Percentiles rank a stretch among this genome's conserved stretches.
phyloP scores from a whole-genome alignment of 352 stramenopile species.

The Phytophthora constricta region DNA sequence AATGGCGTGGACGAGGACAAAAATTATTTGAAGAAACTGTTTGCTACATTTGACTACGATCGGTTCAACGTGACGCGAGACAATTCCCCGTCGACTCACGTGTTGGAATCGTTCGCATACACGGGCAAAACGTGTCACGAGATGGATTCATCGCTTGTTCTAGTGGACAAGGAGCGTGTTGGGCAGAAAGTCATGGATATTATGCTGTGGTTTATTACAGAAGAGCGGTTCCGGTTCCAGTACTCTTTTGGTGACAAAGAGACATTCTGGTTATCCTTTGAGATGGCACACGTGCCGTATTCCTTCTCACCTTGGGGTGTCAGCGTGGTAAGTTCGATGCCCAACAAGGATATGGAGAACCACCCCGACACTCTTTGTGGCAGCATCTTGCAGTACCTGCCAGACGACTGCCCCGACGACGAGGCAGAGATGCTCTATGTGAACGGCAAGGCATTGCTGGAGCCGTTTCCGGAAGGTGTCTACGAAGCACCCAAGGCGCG shows the following conservation, averaged over 20 bases:
- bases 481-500: neutral
- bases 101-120: neutral
- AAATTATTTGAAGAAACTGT: neutral
- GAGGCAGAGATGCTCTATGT: neutral
- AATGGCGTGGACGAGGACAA: neutral
- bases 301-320: neutral
- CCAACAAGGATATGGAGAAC: neutral
- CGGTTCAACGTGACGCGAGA: neutral
- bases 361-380: neutral
- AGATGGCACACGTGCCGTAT: neutral
- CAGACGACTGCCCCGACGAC: neutral
- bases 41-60: neutral
- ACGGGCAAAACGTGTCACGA: neutral
- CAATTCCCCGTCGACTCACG: neutral
- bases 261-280: neutral
- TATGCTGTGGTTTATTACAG: neutral
- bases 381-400: neutral
- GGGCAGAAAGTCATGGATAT: neutral
- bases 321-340: neutral
- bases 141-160: neutral
- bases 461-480: neutral
- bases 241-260: neutral
- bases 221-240: neutral
- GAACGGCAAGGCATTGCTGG: neutral
- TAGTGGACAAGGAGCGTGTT: neutral